These are phyloP conservation scores for Secale cereale DNA, from an alignment of 176 grass and related monocot species.

Conservation along the genomic window DNA sequence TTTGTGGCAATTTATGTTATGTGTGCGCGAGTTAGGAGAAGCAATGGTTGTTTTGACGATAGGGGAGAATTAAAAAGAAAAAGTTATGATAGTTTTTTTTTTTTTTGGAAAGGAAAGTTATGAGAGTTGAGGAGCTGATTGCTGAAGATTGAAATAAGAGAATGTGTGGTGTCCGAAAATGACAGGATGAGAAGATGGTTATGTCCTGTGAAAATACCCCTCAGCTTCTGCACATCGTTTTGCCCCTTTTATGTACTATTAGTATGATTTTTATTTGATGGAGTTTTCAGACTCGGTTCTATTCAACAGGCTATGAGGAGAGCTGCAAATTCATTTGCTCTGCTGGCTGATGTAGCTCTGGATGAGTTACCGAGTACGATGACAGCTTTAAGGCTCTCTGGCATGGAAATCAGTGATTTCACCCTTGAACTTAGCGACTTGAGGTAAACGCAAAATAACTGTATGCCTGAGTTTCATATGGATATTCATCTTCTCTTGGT, in stretches of 20 bases:
- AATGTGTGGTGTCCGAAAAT: not conserved
- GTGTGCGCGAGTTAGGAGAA: not conserved
- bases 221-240: not conserved
- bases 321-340: slow-evolving; percentile 63
- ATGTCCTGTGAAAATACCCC: not conserved
- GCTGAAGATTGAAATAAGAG: not conserved
- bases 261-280: not conserved
- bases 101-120: no score
- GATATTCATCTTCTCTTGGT: not conserved
- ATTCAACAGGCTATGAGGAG: slow-evolving; percentile 71
- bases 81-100: not conserved
- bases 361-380: slow-evolving; percentile 74
- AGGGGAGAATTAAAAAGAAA: not conserved
- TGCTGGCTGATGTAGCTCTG: slow-evolving; percentile 62
- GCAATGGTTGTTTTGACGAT: not conserved
- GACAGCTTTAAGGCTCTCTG: slow-evolving; percentile 62
- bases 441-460: slow-evolving; percentile 40
- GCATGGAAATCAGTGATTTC: slow-evolving; percentile 88
- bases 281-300: slow-evolving; percentile 3
- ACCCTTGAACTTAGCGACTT: slow-evolving; percentile 83
- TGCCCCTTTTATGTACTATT: not conserved
- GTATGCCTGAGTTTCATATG: not conserved
- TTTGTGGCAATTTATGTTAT: not conserved
- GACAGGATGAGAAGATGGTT: no score
- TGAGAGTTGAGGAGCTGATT: not conserved